Evolutionary conservation across 371 early-diverging fungal species (phyloP).

Genomic region (Chytridiales sp.): DNA sequence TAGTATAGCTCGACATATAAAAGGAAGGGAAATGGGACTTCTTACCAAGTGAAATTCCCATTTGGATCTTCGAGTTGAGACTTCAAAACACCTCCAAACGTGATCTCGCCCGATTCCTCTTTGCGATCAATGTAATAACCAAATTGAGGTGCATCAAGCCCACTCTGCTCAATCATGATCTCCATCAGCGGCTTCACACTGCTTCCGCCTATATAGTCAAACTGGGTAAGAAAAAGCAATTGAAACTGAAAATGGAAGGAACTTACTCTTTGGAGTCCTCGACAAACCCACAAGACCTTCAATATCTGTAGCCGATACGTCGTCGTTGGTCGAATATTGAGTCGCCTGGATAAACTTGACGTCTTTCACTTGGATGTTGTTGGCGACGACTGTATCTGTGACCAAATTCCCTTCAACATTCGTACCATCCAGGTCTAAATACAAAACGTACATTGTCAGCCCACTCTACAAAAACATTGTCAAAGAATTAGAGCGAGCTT

Average conservation of each 20-base stretch:
- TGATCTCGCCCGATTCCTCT: slow-evolving; percentile 12
- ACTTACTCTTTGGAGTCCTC: slow-evolving; percentile 4
- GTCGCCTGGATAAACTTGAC: slow-evolving; percentile 25
- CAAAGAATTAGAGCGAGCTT: slow-evolving; percentile 1
- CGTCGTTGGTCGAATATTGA: background rate
- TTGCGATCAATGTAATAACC: slow-evolving; percentile 16
- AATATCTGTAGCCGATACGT: background rate
- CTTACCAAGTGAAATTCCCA: no score
- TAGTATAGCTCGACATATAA: no score
- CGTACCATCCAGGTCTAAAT: slow-evolving; percentile 22
- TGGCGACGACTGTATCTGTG: slow-evolving; percentile 6
- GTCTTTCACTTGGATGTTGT: slow-evolving; percentile 1
- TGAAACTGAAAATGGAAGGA: background rate
- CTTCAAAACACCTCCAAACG: no score
- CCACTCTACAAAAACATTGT: background rate
- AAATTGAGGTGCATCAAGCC: slow-evolving; percentile 2
- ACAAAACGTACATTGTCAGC: background rate
- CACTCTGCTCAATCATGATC: background rate
- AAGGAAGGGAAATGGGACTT: no score
- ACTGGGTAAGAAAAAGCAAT: background rate
- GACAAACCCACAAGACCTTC: slow-evolving; percentile 30
- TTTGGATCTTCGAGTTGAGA: no score
- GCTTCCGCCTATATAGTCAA: background rate
- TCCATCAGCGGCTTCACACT: background rate
- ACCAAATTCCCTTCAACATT: slow-evolving; percentile 12